Evolutionary conservation across 2,329 filamentous ascomycete species (phyloP), one percentile per base, ranked within the genome.

Genomic region (Arthrobotrys entomopaga): DNA sequence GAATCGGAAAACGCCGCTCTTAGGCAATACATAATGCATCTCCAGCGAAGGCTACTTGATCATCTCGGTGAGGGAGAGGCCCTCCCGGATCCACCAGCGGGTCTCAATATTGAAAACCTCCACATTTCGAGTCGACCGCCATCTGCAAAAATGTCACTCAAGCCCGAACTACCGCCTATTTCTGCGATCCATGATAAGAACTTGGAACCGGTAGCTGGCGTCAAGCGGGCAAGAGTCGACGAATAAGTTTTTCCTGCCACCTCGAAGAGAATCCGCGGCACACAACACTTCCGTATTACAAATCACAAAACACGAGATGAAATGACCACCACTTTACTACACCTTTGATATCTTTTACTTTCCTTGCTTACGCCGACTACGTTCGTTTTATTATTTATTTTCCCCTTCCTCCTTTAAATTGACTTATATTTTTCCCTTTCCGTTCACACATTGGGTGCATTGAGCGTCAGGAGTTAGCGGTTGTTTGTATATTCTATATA

Each of bases 1-100:
- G 92, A 97, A 80, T 85, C 87, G 26, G 94, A 99, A 81, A 97
- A 97, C 82, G 95, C 93, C 80, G 88, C 91, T 76, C 85, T 99
- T 48, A 89, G 93, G 78, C 93, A 97, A 81, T 98, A 98, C 82
- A 90, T 97, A 77, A 90, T 97, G 80, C 91, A 90, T 78, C 86
- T 99, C 15, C 95, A 99, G 81, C 90, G 91, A 3, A 89, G 92
- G 46, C 86, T 98, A 40, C 85, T 97, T 74, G 93, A 97, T 78
- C 87, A 89, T 1, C 89, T 92, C 78, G 90, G 91, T 79, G 93
- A 97, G 78, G 70, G 70, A 54, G 89, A 91, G 65, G 95, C 95
- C 0, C 91, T 90, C 75, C 89, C 93, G 8, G 94, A 94, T 0
- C 85, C 90, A 0, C 92, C 92, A 77, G 86, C 96, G 77, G 91